A percentile compares a stretch with the other conserved stretches of the same genome.
Conservation (phyloP, 352 stramenopile genomes). For the Poterioochromonas sp. region DNA sequence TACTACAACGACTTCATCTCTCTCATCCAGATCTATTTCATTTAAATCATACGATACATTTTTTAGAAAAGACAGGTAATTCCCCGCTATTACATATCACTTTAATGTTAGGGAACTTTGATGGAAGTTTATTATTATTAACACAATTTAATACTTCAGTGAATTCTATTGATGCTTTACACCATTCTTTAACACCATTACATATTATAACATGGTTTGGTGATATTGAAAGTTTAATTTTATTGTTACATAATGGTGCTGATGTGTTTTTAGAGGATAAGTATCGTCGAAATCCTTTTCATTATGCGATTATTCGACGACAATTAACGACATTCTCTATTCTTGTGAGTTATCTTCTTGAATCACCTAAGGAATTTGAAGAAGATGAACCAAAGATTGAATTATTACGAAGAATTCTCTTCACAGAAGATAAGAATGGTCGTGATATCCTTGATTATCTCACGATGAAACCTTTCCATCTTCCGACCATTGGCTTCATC, state of each 20-base stretch:
- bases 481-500: too few species aligned
- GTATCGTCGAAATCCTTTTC: too few species aligned
- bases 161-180: neutral
- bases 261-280: too few species aligned
- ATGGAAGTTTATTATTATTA: neutral
- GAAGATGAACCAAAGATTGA: too few species aligned
- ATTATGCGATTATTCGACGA: too few species aligned
- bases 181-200: neutral
- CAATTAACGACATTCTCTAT: too few species aligned
- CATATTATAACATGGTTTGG: neutral
- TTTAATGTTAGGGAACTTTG: neutral
- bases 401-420: too few species aligned
- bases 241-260: neutral
- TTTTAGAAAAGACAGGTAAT: neutral
- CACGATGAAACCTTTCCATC: too few species aligned
- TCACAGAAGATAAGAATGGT: too few species aligned
- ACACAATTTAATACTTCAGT: neutral
- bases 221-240: neutral
- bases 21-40: neutral
- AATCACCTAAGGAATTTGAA: too few species aligned
- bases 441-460: too few species aligned
- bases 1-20: neutral
- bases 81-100: neutral
- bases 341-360: too few species aligned
- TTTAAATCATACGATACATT: neutral